A percentile compares a stretch with the other conserved stretches of the same genome.
phyloP scores from a whole-genome alignment of 225 moss, liverwort and hornwort species.

The Marchantia polymorpha region DNA sequence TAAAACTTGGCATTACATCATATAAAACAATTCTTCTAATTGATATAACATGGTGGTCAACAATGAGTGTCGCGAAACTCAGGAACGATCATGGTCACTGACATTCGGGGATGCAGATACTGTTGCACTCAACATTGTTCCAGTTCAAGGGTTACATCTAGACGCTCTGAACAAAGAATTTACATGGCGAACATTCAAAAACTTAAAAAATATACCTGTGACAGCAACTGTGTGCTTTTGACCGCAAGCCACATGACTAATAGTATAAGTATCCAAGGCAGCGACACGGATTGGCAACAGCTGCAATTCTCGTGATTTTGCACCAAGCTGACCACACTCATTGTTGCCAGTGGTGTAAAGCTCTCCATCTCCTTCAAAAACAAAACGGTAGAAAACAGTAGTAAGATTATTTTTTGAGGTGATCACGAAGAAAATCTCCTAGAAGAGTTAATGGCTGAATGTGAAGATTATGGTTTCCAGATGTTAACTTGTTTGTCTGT shows the following conservation, averaged over 20 bases:
- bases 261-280: conserved; percentile 53
- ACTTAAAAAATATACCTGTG: conserved; percentile 37
- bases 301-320: conserved; percentile 44
- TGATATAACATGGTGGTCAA: too few species aligned
- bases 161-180: too few species aligned
- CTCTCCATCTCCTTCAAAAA: conserved; percentile 58
- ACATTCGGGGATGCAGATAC: too few species aligned
- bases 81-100: too few species aligned
- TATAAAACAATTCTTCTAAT: too few species aligned
- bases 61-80: too few species aligned
- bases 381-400: not conserved
- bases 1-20: too few species aligned
- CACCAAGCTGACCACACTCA: conserved; percentile 68
- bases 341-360: conserved; percentile 71
- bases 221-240: conserved; percentile 67
- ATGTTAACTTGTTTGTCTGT: not conserved
- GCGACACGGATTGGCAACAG: conserved; percentile 60
- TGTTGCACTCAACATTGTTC: too few species aligned
- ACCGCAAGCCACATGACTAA: conserved; percentile 70
- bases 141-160: too few species aligned
- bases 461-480: not conserved
- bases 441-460: not conserved
- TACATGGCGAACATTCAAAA: too few species aligned
- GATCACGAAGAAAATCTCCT: not conserved
- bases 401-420: not conserved